phyloP scores from a whole-genome alignment of 2,329 filamentous ascomycete species.

The Venturia effusa region DNA sequence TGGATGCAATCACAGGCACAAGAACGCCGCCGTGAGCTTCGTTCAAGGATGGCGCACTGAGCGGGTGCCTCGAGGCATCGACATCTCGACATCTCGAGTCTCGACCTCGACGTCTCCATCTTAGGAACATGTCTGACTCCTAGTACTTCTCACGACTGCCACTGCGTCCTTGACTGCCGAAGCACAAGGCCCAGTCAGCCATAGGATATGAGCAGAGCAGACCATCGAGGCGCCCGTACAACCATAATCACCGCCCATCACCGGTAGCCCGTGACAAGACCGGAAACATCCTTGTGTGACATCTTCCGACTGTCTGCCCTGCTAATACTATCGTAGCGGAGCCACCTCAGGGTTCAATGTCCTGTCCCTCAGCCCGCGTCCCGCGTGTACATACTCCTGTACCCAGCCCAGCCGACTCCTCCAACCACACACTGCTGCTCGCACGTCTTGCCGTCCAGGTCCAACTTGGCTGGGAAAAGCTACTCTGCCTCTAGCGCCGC shows the following conservation, averaged over 20 bases:
- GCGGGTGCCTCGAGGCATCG: no score
- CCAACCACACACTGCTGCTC: no score
- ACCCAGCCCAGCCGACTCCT: not conserved
- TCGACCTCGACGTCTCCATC: no score
- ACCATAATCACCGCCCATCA: not conserved
- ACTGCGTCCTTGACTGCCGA: not conserved
- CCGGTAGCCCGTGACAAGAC: not conserved
- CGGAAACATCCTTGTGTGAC: not conserved
- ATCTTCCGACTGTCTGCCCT: slow-evolving; percentile 2
- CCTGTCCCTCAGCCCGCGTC: no score
- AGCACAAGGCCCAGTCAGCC: not conserved
- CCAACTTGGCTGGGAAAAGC: not conserved
- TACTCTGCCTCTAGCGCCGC: not conserved
- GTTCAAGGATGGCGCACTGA: not conserved
- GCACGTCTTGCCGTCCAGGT: not conserved
- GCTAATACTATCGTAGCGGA: no score
- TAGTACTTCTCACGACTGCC: no score
- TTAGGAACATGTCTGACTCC: no score
- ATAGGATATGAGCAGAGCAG: no score
- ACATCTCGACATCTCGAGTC: no score
- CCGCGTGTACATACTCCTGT: no score
- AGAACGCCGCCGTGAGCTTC: not conserved
- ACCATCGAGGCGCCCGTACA: not conserved
- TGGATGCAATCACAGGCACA: no score
- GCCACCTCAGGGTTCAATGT: not conserved